Percentiles rank a stretch among this genome's conserved stretches.
phyloP scores from a whole-genome alignment of 306 rosid species.

The Crotalaria pallida region DNA sequence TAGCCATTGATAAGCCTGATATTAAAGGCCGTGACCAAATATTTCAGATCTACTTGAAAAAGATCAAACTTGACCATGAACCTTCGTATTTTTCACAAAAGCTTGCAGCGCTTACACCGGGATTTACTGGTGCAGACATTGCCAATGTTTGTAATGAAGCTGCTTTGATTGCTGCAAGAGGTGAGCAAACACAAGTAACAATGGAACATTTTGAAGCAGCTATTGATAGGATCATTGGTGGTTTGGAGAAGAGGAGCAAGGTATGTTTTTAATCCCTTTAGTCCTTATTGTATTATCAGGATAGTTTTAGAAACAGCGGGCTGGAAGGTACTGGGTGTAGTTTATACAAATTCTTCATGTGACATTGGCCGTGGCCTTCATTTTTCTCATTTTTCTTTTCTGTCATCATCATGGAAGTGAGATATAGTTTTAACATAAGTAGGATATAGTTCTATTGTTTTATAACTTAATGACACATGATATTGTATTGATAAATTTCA shows the following conservation, averaged over 20 bases:
- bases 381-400: background rate
- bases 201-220: slow-evolving; percentile 87
- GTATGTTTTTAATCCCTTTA: slow-evolving; percentile 27
- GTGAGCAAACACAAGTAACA: slow-evolving; percentile 49
- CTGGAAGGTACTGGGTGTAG: background rate
- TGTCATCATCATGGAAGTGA: background rate
- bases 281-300: too few species aligned
- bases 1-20: slow-evolving; percentile 77
- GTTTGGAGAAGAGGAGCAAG: slow-evolving; percentile 93
- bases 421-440: background rate
- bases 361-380: background rate
- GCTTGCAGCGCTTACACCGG: slow-evolving; percentile 95
- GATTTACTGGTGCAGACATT: slow-evolving; percentile 98
- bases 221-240: slow-evolving; percentile 91
- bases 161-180: slow-evolving; percentile 92
- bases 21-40: slow-evolving; percentile 88
- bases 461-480: background rate
- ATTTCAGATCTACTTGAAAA: slow-evolving; percentile 76
- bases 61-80: slow-evolving; percentile 74
- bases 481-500: background rate
- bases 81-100: slow-evolving; percentile 85
- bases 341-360: background rate
- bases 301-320: too few species aligned
- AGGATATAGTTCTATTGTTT: background rate
- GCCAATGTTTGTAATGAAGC: slow-evolving; percentile 97